These are phyloP conservation scores for Candida ortonii DNA, from an alignment of 805 yeast genomes.

Conservation along the genomic window DNA sequence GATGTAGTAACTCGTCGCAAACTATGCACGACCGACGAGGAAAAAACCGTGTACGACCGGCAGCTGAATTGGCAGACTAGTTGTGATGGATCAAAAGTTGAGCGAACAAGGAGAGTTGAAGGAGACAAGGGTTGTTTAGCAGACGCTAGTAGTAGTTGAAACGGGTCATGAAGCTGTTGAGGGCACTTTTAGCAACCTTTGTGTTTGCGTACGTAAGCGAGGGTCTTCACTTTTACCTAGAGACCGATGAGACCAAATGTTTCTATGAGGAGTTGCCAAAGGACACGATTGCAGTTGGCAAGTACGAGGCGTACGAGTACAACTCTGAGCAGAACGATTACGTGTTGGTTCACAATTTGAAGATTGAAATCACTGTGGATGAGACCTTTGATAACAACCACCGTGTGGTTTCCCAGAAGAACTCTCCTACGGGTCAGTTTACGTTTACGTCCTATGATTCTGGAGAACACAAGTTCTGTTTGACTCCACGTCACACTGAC, in stretches of 20 bases:
- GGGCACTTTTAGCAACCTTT: slow-evolving; percentile 11
- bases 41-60: too few relatives aligned
- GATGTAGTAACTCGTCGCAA: too few relatives aligned
- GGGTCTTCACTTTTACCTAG: slow-evolving; percentile 76
- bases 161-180: slow-evolving; percentile 21
- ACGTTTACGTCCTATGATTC: slow-evolving; percentile 70
- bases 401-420: slow-evolving; percentile 68
- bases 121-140: too few relatives aligned
- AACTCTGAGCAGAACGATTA: slow-evolving; percentile 46
- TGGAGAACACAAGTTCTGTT: slow-evolving; percentile 78
- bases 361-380: slow-evolving; percentile 67
- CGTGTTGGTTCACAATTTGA: slow-evolving; percentile 53
- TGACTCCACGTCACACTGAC: slow-evolving; percentile 48
- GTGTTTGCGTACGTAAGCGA: slow-evolving; percentile 20
- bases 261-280: slow-evolving; percentile 78
- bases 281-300: slow-evolving; percentile 79
- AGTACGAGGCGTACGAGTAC: slow-evolving; percentile 65
- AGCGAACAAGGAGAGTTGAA: too few relatives aligned
- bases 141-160: slow-evolving; percentile 3
- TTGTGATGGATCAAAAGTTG: too few relatives aligned
- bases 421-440: slow-evolving; percentile 63
- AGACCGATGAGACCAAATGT: slow-evolving; percentile 74
- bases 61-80: too few relatives aligned
- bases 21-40: too few relatives aligned
- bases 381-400: slow-evolving; percentile 78